These are phyloP conservation scores for Dendrocalamus latiflorus DNA, from an alignment of 202 grass and related monocot genomes.

Conservation along the genomic window DNA sequence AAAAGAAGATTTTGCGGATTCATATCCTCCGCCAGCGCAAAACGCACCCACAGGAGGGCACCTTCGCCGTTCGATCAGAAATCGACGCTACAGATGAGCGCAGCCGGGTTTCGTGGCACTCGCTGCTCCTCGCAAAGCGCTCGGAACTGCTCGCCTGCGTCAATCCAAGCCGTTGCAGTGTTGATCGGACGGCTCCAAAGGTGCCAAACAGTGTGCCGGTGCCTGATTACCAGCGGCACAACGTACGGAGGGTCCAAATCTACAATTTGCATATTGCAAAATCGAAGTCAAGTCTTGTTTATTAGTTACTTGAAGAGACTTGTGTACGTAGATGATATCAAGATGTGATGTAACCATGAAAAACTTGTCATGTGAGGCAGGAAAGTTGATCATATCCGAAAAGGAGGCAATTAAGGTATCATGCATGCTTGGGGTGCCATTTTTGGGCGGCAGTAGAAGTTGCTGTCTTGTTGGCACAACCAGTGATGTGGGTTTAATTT, in stretches of 20 bases:
- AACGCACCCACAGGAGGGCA: no score
- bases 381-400: no score
- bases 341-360: not conserved
- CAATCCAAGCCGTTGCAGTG: not conserved
- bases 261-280: not conserved
- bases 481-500: constrained; percentile 7
- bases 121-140: not conserved
- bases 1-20: no score
- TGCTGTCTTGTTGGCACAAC: constrained; percentile 14
- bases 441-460: constrained; percentile 1
- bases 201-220: not conserved
- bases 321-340: not conserved
- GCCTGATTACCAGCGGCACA: not conserved
- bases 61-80: no score
- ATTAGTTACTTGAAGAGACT: not conserved
- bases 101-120: not conserved
- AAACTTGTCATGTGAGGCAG: not conserved
- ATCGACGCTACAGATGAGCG: no score
- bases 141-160: not conserved
- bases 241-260: not conserved
- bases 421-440: not conserved
- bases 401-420: not conserved
- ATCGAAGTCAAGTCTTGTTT: not conserved
- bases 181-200: constrained; percentile 3
- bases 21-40: no score